Percentiles rank a stretch among this genome's conserved stretches.
phyloP scores from a whole-genome alignment of 2,329 filamentous ascomycete species.

The Ceratocystis papillata region DNA sequence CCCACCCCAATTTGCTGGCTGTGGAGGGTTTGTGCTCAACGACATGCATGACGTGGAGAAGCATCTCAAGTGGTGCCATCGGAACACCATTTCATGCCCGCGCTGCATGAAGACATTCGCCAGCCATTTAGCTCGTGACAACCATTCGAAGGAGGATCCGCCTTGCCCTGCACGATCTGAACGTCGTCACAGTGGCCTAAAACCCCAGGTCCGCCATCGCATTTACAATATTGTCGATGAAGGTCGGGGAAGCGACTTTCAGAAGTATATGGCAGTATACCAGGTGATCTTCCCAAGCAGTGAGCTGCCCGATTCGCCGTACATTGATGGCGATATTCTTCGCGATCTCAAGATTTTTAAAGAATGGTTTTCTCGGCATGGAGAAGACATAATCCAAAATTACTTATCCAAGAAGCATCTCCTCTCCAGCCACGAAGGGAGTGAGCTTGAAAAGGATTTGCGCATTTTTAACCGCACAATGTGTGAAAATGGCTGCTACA shows the following conservation, averaged over 20 bases:
- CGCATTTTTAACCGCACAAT: constrained; percentile 14
- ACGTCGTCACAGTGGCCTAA: constrained; percentile 17
- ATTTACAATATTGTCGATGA: constrained; percentile 17
- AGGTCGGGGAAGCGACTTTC: not conserved
- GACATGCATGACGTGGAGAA: constrained; percentile 13
- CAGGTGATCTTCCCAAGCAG: constrained; percentile 13
- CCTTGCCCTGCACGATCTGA: constrained; percentile 12
- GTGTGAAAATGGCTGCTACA: constrained; percentile 12
- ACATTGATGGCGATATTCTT: constrained; percentile 9
- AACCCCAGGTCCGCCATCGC: not conserved
- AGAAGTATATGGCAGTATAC: constrained; percentile 11
- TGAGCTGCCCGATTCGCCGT: not conserved
- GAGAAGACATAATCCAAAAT: not conserved
- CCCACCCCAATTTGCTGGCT: constrained; percentile 16
- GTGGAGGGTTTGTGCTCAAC: constrained; percentile 21
- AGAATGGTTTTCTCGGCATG: constrained; percentile 10
- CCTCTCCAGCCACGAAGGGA: not conserved
- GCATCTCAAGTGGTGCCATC: constrained; percentile 23
- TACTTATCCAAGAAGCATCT: not conserved
- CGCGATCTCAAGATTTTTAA: constrained; percentile 14
- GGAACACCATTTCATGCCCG: constrained; percentile 20
- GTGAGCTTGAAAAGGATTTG: not conserved
- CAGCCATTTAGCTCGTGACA: constrained; percentile 12
- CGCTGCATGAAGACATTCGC: constrained; percentile 22
- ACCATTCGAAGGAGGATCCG: constrained; percentile 20